Base-by-base conservation (phyloP, 306 rosid species). In the Casuarina glauca region DNA sequence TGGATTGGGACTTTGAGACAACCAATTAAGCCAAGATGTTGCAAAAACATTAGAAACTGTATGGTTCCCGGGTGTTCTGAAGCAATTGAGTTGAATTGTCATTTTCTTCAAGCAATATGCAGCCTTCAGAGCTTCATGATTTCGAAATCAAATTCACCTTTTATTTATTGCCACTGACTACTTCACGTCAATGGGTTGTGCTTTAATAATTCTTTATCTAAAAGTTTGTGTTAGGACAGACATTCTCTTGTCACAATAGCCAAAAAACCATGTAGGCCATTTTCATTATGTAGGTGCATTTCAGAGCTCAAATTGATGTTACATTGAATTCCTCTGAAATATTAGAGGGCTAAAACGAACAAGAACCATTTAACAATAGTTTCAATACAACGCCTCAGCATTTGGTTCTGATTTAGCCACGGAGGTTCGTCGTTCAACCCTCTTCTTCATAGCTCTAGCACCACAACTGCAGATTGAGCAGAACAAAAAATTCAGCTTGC, bases 401-500 rank as follows among this genome's bases (percentile, higher is more conserved):
- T 74, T 77, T 79, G 58, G 78, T 76, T 75, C 62, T 7, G 54
- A n/a, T 50, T 82, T 80, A 74, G 77, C 26, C 71, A 36, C 2
- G 72, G 67, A 70, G 69, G 38, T 45, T 80, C 81, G 49, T 70
- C 73, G 57, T 20, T 46, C 4, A 46, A 20, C 68, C n/a, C 78
- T 63, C 67, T 63, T 71, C 73, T 82, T 94, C 89, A 94, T 48
- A 95, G 89, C 81, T 95, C 99, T 64, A 95, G 88, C 83, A 95
- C 99, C 89, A 93, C 97, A 89, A 91, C 99, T 95, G 94, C 74
- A 32, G 63, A 79, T 66, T 17, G 61, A 43, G 20, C 68, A 61
- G 61, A 46, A 4, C 69, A 60, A 67, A 61, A 43, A 55, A 74
- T 26, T 90, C 72, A 77, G 82, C 32, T 77, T 76, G 62, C 60